These are phyloP conservation scores for Cupressus sempervirens DNA, from an alignment of 75 land plant genomes.

Conservation along the genomic window DNA sequence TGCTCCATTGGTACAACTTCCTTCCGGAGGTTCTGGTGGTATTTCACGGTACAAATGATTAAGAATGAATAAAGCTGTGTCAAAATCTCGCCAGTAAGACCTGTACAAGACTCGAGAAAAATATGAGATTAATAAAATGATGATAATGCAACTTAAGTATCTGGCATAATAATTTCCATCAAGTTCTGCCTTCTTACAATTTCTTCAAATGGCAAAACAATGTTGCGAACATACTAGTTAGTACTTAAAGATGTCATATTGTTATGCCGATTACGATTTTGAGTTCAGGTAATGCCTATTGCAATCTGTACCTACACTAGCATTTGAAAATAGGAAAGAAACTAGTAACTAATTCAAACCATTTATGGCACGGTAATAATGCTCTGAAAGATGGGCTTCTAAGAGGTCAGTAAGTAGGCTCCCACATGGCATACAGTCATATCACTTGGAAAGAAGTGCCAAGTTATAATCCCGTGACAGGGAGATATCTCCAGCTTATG, in stretches of 20 bases:
- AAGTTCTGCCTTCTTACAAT: not conserved
- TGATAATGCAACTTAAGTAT: not conserved
- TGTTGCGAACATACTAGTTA: not conserved
- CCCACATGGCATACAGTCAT: not conserved
- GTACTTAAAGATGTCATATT: not conserved
- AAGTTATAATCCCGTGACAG: not conserved
- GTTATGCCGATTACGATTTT: not conserved
- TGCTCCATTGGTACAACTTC: not conserved
- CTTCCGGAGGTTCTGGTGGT: conserved; percentile 52
- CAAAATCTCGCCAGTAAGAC: conserved; percentile 94
- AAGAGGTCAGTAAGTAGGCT: not conserved
- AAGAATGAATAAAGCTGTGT: conserved; percentile 96
- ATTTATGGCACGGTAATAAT: not conserved
- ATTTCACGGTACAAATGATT: conserved; percentile 89
- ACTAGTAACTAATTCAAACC: not conserved
- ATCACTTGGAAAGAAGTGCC: not conserved
- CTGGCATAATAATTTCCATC: not conserved
- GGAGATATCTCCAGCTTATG: not conserved
- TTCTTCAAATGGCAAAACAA: not conserved
- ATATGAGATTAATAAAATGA: conserved; percentile 18
- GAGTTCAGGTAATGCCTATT: not conserved
- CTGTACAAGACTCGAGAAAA: conserved; percentile 27
- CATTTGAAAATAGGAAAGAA: not conserved
- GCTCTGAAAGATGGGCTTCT: not conserved
- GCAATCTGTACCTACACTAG: not conserved